Evolutionary conservation across 2,329 filamentous ascomycete genomes (phyloP), one percentile per base, ranked within the genome.

Genomic region (Fusarium tricinctum): DNA sequence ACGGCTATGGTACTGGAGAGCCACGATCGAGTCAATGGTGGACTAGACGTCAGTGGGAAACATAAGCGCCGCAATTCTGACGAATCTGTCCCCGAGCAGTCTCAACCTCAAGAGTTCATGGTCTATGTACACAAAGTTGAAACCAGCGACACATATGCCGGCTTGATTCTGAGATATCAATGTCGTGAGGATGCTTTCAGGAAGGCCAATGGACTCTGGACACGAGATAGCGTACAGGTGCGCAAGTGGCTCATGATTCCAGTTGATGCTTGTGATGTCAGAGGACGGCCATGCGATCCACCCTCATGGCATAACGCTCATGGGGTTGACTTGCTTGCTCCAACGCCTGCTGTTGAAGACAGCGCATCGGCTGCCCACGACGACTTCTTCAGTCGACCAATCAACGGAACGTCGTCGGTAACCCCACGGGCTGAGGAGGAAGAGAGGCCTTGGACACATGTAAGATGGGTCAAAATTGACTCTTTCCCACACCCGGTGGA

Each of bases 161-260:
- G 96, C 4, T 89, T 99, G 50, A 91, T 96, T 52, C 90, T 99
- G 69, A 92, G 91, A 73, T 99, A 97, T 79, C 91, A 92, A 73
- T 98, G 95, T 77, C 88, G 92, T 66, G 89, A 94, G 57, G 91
- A 94, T 47, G 86, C 91, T 3, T 90, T 99, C 69, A 87, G 93
- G 60, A 96, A 92, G 77, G 90, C 93, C 39, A 99, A 99, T 77
- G 89, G 96, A 13, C 89, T 99, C 74, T 99, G 96, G 96, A 93
- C 94, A 8, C 93, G 94, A 68, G 96, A 98, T 76, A 93, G 89
- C 66, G 91, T 98, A 35, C 95, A 97, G 77, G 88, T 90, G 47
- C 89, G 94, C 61, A 92, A 92, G 74, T 90, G 88, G 68, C 85
- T 99, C 17, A 86, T 94, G 10, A 82, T 99, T 52, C 96, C 96